Evolutionary conservation across 2,329 filamentous ascomycete genomes (phyloP).

Genomic region (Chaetomiaceae sp.): DNA sequence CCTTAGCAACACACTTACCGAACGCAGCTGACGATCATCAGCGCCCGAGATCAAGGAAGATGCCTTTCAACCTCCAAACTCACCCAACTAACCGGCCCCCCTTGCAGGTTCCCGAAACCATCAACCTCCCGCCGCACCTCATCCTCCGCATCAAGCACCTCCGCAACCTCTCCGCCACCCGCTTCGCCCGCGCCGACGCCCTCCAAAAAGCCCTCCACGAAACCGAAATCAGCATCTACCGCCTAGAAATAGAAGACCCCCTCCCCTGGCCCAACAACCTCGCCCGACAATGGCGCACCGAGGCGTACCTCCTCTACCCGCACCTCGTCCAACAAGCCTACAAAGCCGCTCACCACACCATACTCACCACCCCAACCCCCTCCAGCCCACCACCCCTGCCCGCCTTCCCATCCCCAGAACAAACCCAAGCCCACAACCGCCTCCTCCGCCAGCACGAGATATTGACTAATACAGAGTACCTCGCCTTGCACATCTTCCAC

Average conservation of each 20-base stretch:
- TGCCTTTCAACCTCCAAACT: not conserved
- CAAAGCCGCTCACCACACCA: no score
- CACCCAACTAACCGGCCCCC: not conserved
- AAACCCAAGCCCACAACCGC: not conserved
- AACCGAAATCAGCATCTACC: not conserved
- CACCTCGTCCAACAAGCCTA: no score
- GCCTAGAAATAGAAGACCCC: no score
- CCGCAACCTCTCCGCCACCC: not conserved
- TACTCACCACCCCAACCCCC: not conserved
- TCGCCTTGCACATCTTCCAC: no score
- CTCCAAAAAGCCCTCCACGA: not conserved
- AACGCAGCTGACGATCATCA: no score
- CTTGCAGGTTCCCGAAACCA: not conserved
- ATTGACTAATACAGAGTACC: not conserved
- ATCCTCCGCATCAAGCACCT: not conserved
- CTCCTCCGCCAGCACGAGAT: not conserved
- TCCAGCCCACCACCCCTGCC: not conserved
- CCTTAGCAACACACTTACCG: no score
- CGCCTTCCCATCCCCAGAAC: not conserved
- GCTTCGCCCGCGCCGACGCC: not conserved
- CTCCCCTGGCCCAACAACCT: no score
- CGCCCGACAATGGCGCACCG: not conserved
- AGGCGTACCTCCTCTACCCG: not conserved
- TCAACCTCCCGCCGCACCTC: not conserved
- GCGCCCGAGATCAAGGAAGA: not conserved